Percentiles rank a stretch among this genome's conserved stretches.
Evolutionary conservation across 345 rosid genomes (phyloP).

Genomic region (Psidium friedrichsthalianum): DNA sequence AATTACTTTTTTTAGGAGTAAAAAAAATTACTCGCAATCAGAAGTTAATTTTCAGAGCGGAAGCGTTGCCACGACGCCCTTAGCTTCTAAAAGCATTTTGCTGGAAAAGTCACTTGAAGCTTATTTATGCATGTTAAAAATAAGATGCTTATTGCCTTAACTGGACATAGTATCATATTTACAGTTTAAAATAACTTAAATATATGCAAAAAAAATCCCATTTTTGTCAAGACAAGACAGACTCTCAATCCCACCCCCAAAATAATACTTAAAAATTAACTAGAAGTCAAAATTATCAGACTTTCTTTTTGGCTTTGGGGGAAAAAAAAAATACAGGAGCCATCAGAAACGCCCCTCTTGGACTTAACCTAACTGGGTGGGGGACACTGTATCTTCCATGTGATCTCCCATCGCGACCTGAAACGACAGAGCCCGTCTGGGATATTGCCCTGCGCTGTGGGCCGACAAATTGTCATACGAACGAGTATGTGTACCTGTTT

Average conservation of each 20-base stretch:
- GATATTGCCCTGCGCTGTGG: background rate
- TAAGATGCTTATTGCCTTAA: background rate
- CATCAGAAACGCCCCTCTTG: background rate
- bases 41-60: too few relatives aligned
- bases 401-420: background rate
- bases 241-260: background rate
- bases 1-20: too few relatives aligned
- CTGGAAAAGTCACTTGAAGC: background rate
- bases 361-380: background rate
- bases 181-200: background rate
- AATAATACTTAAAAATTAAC: background rate
- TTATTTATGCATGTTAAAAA: background rate
- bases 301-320: background rate
- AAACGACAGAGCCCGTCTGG: background rate
- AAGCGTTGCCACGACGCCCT: background rate
- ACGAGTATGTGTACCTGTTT: background rate
- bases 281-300: background rate
- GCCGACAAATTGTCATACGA: background rate
- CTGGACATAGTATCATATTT: background rate
- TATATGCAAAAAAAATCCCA: background rate
- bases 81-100: background rate
- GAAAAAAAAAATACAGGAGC: background rate
- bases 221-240: background rate
- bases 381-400: background rate
- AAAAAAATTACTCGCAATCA: rapidly evolving